A percentile compares a stretch with the other conserved stretches of the same genome.
These are phyloP conservation scores for Westerdykella aurantiaca DNA, from an alignment of 2,329 filamentous ascomycete species.

Conservation along the genomic window DNA sequence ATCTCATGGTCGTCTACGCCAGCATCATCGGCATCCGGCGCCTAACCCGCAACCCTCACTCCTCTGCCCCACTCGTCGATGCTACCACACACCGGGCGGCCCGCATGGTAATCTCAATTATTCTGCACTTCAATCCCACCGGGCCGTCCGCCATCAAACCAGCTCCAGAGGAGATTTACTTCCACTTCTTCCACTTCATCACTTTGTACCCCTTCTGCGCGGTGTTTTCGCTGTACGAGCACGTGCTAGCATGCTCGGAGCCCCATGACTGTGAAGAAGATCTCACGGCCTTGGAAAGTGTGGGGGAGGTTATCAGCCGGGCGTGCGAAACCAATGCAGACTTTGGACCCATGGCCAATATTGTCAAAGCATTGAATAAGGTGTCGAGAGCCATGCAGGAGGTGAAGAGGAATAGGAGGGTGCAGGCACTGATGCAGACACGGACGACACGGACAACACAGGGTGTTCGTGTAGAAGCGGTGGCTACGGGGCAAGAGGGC, in stretches of 20 bases:
- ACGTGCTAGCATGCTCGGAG: constrained; percentile 19
- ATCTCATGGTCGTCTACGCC: constrained; percentile 20
- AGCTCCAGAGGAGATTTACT: constrained; percentile 3
- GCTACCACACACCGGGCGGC: constrained; percentile 16
- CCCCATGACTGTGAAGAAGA: constrained; percentile 22
- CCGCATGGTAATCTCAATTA: constrained; percentile 17
- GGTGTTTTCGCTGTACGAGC: constrained; percentile 26
- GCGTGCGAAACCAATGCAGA: constrained; percentile 10
- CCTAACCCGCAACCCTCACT: constrained; percentile 5
- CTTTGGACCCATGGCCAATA: constrained; percentile 19
- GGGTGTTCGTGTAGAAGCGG: too few species aligned
- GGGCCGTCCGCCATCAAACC: not conserved
- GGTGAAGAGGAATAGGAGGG: constrained; percentile 1
- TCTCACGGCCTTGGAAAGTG: constrained; percentile 16
- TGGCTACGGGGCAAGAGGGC: too few species aligned
- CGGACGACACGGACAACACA: not conserved
- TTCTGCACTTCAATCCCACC: constrained; percentile 15
- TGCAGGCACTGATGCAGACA: not conserved
- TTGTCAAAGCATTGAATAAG: constrained; percentile 25
- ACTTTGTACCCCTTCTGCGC: constrained; percentile 28
- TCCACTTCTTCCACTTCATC: constrained; percentile 22
- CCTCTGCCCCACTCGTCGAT: constrained; percentile 5
- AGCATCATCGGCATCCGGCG: constrained; percentile 24
- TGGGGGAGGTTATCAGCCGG: constrained; percentile 18
- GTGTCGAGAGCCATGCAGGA: constrained; percentile 24